Evolutionary conservation across 148 eudicot genomes (phyloP).

Genomic region (Chenopodium formosanum): DNA sequence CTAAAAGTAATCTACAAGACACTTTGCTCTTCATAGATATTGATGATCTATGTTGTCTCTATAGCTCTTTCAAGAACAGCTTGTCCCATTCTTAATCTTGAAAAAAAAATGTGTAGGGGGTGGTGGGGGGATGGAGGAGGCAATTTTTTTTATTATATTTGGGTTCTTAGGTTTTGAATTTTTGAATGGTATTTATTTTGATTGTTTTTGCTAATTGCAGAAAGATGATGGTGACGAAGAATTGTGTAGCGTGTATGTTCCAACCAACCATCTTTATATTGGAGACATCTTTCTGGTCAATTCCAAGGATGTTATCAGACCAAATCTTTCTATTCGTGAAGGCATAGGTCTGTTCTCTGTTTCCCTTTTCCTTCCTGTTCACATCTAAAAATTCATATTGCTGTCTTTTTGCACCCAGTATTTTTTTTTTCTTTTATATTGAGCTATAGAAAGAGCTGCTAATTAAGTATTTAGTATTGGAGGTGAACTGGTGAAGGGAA

Average conservation of each 20-base stretch:
- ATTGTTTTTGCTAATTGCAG: conserved; percentile 37
- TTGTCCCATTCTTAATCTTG: background rate
- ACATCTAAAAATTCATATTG: background rate
- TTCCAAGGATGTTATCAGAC: conserved; percentile 80
- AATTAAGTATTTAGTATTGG: no score
- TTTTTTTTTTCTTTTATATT: background rate
- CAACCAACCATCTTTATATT: conserved; percentile 86
- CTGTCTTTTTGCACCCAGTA: background rate
- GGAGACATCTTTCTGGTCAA: conserved; percentile 81
- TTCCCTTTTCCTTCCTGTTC: background rate
- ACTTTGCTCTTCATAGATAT: no score
- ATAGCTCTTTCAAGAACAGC: background rate
- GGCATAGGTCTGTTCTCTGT: conserved; percentile 65
- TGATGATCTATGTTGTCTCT: background rate
- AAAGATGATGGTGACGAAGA: conserved; percentile 85
- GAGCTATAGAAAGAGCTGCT: background rate
- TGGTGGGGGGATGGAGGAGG: background rate
- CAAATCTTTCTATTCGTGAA: conserved; percentile 88
- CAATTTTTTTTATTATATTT: background rate
- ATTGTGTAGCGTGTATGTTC: conserved; percentile 86
- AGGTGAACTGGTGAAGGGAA: no score
- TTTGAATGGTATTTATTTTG: background rate
- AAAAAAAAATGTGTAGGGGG: background rate
- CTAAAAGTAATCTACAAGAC: no score
- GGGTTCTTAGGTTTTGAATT: background rate